Evolutionary conservation across 2,329 filamentous ascomycete species (phyloP), one percentile per base, ranked within the genome.

Genomic region (Sporothrix luriei): DNA sequence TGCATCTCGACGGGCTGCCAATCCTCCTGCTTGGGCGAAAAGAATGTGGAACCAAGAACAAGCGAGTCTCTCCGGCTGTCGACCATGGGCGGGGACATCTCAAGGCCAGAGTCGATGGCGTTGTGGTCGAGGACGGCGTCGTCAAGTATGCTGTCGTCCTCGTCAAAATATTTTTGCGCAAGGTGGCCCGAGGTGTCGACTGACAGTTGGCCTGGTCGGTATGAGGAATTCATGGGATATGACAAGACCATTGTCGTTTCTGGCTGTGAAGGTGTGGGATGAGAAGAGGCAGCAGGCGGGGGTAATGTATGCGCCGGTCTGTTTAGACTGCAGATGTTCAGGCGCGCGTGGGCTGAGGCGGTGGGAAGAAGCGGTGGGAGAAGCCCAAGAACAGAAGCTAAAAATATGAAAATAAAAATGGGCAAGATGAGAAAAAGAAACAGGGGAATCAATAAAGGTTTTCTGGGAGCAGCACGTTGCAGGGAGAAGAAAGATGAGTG

Each of bases 1-100:
- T 88, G 87, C 86, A 89, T 88, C 72, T 89, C 87, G 71, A 88
- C 84, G 19, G 86, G 84, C 71, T 86, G 84, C 87, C 87, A 90
- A 74, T 88, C 82, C 75, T 90, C 87, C 11, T 84, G 83, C 80
- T 90, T 90, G 73, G 87, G 87, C 24, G 87, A 90, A 81, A 90
- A 89, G 73, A 90, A 80, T 70, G 85, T 79, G 19, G 82, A 79
- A 68, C 84, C 82, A 64, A 88, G 82, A 72, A 84, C 85, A 76
- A 89, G 89, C 1, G 88, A 90, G 72, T 89, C 87, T 78, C 87
- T 82, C 75, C 87, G 83, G 82, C 86, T 88, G 76, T 84, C 84
- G 73, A 82, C 82, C 84, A 89, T 87, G 74, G 83, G 83, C 51
- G 87, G 87, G 66, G 87, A 89, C 80, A 89, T 84, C 74, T 89